phyloP scores from a whole-genome alignment of 345 rosid species.

The Linum usitatissimum region DNA sequence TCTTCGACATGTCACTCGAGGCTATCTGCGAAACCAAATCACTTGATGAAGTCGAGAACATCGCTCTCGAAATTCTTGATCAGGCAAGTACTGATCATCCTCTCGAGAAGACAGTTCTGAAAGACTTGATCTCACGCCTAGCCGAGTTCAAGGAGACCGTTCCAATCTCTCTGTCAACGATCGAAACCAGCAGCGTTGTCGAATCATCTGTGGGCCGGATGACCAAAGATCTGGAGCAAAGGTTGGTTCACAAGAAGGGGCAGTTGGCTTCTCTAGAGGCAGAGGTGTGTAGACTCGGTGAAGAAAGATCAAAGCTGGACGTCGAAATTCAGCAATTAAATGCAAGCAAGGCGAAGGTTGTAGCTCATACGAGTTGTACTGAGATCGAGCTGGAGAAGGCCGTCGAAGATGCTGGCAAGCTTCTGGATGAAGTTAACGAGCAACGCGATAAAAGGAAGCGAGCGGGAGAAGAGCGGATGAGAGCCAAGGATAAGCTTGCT shows the following conservation, averaged over 20 bases:
- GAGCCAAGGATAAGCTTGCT: neutral
- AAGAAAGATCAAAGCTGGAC: neutral
- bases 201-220: neutral
- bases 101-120: neutral
- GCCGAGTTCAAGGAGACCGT: neutral
- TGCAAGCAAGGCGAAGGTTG: neutral
- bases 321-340: neutral
- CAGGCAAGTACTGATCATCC: neutral
- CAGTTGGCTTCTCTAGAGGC: neutral
- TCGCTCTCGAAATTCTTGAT: neutral
- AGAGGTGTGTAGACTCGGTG: neutral
- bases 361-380: neutral
- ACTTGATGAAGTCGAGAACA: neutral
- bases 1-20: neutral
- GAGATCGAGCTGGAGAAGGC: neutral
- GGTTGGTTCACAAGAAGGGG: neutral
- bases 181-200: neutral
- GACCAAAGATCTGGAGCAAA: neutral
- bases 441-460: neutral
- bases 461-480: neutral
- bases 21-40: neutral
- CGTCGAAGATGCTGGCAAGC: neutral
- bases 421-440: neutral
- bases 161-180: neutral
- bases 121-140: neutral